Evolutionary conservation across 345 rosid species (phyloP), one percentile per base, ranked within the genome.

Genomic region (Reutealis trisperma): DNA sequence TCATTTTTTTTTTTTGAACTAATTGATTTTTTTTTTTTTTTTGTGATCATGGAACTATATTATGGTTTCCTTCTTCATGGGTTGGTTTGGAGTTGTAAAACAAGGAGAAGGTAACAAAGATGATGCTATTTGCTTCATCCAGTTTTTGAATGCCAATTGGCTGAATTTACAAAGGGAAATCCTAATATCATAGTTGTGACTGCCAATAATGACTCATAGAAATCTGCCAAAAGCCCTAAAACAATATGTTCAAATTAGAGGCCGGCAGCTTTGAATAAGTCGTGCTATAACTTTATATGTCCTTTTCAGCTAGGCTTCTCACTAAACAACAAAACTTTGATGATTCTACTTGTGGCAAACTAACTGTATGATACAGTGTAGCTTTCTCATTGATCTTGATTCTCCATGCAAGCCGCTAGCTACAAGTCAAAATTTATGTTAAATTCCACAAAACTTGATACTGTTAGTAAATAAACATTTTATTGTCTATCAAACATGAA

Each of bases 261-360:
- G 88, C 87, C 85, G 84, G 85, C 88, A 45, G 42, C 73, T 22
- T n/a, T 69, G 81, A 68, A 60, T 19, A 1, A 21, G 77, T 75
- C 81, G 32, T 37, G 25, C 24, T 65, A 51, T 32, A 7, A 22
- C 12, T 37, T 64, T 54, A 19, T 25, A 62, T n/a, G 49, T 78
- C 67, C 12, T 57, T 42, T 59, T 59, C 60, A 25, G 59, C 27
- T 65, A 2, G 67, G 34, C 12, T 65, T 59, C 14, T 51, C 21
- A 7, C 21, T 45, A 52, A 70, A 51, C 55, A 51, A 62, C 30
- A 22, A 47, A 34, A n/a, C 41, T n/a, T 49, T 30, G 24, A 49
- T 21, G n/a, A 30, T 45, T 60, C 61, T 11, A 9, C 24, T 37
- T 66, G 15, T 30, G 16, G 6, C 54, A 30, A 64, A 34, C 45